Conservation (phyloP, 306 rosid species). For the Alnus glutinosa region DNA sequence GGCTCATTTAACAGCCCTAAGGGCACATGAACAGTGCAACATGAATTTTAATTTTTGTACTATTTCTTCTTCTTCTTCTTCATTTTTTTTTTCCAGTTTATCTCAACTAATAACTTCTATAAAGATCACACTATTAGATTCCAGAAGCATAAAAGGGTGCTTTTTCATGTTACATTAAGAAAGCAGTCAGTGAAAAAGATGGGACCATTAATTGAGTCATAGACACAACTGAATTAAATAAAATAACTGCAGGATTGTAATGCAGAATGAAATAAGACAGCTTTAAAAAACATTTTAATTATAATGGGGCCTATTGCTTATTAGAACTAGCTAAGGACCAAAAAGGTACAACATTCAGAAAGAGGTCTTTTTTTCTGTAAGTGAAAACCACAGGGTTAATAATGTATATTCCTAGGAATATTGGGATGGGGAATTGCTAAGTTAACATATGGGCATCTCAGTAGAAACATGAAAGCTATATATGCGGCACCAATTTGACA, state of each 20-base stretch:
- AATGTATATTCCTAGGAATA: background rate
- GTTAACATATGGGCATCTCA: background rate
- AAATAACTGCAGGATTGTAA: too few species aligned
- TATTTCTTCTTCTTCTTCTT: too few species aligned
- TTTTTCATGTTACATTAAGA: background rate
- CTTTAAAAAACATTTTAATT: too few species aligned
- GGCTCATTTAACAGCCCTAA: too few species aligned
- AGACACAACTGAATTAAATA: too few species aligned
- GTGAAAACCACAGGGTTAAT: background rate
- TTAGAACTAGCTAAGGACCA: background rate
- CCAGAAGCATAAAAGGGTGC: background rate
- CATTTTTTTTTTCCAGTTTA: too few species aligned
- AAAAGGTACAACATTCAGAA: background rate
- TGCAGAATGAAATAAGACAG: too few species aligned
- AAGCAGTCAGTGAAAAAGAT: background rate
- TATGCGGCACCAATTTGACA: background rate
- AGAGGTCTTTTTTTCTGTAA: background rate
- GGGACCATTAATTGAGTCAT: background rate
- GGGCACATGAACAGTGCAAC: too few species aligned
- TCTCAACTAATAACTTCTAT: background rate
- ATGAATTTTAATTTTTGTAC: too few species aligned
- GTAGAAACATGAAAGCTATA: background rate
- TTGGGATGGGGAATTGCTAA: background rate
- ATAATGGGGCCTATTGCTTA: background rate
- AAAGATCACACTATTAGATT: too few species aligned